These are phyloP conservation scores for Rosa multiflora DNA, from an alignment of 306 rosid genomes.

Conservation along the genomic window DNA sequence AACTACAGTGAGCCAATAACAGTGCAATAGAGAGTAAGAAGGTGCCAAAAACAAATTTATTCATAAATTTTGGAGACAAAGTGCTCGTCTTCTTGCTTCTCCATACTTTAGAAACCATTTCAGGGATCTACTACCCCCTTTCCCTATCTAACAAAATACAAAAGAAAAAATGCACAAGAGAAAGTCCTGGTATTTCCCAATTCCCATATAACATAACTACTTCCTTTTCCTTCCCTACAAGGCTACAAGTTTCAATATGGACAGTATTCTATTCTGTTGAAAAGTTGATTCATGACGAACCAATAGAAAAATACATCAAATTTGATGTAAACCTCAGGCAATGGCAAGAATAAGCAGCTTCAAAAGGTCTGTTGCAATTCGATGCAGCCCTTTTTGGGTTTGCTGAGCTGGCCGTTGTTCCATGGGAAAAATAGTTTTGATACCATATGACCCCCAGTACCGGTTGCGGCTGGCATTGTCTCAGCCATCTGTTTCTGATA, in stretches of 20 bases:
- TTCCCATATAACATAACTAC: constrained; percentile 9
- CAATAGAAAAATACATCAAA: constrained; percentile 3
- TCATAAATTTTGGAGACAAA: neutral
- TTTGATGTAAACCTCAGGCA: constrained; percentile 11
- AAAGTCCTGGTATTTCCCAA: constrained; percentile 14
- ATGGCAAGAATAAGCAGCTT: constrained; percentile 22
- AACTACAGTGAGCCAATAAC: no score
- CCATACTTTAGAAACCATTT: neutral
- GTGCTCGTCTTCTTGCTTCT: constrained; percentile 1
- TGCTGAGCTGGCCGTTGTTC: constrained; percentile 27
- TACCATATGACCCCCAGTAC: neutral
- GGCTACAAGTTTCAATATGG: constrained; percentile 53
- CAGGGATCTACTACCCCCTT: neutral
- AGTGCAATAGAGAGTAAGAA: no score
- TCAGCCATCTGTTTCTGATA: constrained; percentile 3
- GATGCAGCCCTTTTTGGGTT: constrained; percentile 17
- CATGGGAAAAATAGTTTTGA: neutral
- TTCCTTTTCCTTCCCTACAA: constrained; percentile 25
- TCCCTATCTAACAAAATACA: constrained; percentile 6
- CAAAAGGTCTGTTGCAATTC: constrained; percentile 14
- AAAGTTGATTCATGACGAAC: constrained; percentile 12
- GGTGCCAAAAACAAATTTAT: neutral
- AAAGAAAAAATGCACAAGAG: neutral
- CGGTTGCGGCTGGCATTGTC: constrained; percentile 5
- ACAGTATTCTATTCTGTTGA: constrained; percentile 31